Conservation (phyloP, 2,329 filamentous ascomycete species). For the Cladosporium sphaerospermum region DNA sequence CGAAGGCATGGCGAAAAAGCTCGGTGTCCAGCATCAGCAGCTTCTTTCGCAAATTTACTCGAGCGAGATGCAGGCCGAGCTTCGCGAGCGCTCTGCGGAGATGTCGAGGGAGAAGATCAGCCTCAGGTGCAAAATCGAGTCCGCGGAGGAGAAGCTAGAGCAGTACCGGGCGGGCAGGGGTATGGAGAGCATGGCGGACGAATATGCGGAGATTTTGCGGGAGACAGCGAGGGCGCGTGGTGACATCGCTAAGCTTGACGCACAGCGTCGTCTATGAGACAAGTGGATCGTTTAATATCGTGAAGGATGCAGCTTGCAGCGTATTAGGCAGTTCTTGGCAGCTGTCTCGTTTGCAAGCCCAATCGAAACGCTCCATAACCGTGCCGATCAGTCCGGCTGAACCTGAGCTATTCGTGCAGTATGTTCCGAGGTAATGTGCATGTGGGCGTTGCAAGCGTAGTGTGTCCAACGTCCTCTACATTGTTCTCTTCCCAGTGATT, state of each 20-base stretch:
- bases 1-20: slow-evolving; percentile 36
- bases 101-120: slow-evolving; percentile 26
- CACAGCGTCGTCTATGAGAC: not conserved
- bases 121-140: slow-evolving; percentile 28
- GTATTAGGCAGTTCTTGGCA: no score
- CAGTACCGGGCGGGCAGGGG: slow-evolving; percentile 34
- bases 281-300: no score
- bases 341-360: not conserved
- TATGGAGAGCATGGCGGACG: slow-evolving; percentile 34
- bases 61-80: slow-evolving; percentile 20
- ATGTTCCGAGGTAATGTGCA: no score
- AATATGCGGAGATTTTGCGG: slow-evolving; percentile 30
- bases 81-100: slow-evolving; percentile 29
- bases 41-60: slow-evolving; percentile 22
- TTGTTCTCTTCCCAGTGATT: no score
- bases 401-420: no score
- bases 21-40: slow-evolving; percentile 26
- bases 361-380: not conserved
- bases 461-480: no score
- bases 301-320: no score
- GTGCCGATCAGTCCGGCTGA: not conserved
- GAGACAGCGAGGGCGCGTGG: slow-evolving; percentile 24
- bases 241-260: slow-evolving; percentile 25
- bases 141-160: slow-evolving; percentile 31
- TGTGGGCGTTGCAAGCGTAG: no score